These are phyloP conservation scores for Lunularia cruciata DNA, from an alignment of 225 moss, liverwort and hornwort genomes.

Conservation along the genomic window DNA sequence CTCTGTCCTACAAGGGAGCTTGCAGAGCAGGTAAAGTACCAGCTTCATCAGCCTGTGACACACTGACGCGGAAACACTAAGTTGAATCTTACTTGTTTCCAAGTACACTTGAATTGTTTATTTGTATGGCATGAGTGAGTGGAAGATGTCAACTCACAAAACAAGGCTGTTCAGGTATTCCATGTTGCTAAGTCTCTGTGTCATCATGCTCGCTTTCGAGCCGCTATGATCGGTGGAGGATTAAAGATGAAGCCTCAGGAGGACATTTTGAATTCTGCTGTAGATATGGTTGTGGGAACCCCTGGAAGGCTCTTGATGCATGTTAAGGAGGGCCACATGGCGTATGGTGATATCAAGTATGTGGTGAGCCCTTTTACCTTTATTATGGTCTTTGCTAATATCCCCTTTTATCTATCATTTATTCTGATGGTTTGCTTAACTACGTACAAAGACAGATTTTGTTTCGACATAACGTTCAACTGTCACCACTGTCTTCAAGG, in stretches of 20 bases:
- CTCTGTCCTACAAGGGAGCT: constrained; percentile 99
- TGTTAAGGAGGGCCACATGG: constrained; percentile 93
- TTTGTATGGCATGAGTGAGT: too few relatives aligned
- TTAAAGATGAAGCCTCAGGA: constrained; percentile 89
- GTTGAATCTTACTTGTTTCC: too few relatives aligned
- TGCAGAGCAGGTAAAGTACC: constrained; percentile 97
- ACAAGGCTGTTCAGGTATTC: constrained; percentile 61
- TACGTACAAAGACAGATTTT: too few relatives aligned
- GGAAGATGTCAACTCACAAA: too few relatives aligned
- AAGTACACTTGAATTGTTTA: neutral
- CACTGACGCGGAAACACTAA: too few relatives aligned
- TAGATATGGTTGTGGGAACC: constrained; percentile 92
- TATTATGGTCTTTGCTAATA: neutral
- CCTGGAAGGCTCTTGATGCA: constrained; percentile 97
- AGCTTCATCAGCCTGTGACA: too few relatives aligned
- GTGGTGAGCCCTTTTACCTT: constrained; percentile 77
- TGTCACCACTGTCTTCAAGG: too few relatives aligned
- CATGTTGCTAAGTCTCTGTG: constrained; percentile 93
- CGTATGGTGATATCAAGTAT: constrained; percentile 99
- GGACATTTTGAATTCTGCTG: constrained; percentile 75
- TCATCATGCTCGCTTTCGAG: constrained; percentile 96
- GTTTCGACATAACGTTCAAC: too few relatives aligned
- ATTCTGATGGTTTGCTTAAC: too few relatives aligned
- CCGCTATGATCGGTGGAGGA: constrained; percentile 97
- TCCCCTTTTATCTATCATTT: too few relatives aligned